phyloP scores from a whole-genome alignment of 2,329 filamentous ascomycete species.

The Botrytis tulipae region DNA sequence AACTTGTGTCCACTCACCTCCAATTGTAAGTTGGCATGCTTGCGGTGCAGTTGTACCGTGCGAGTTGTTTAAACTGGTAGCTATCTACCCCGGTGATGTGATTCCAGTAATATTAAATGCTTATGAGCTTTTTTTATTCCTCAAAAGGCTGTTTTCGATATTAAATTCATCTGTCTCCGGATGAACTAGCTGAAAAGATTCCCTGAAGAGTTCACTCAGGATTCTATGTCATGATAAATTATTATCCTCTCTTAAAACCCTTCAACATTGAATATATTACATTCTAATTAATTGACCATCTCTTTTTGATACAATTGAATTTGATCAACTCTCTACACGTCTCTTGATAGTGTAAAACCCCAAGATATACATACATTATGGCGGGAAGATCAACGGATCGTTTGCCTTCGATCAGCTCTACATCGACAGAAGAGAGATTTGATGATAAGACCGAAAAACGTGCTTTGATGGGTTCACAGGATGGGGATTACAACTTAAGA shows the following conservation, averaged over 20 bases:
- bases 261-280: neutral
- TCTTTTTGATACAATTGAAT: neutral
- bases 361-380: conserved; percentile 26
- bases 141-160: neutral
- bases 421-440: conserved; percentile 32
- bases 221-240: neutral
- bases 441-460: conserved; percentile 35
- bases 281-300: neutral
- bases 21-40: neutral
- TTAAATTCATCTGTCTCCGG: neutral
- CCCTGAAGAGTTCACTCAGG: neutral
- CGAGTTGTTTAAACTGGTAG: neutral
- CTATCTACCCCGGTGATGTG: neutral
- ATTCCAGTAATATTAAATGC: conserved; percentile 1
- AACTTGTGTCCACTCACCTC: neutral
- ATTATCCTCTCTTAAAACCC: neutral
- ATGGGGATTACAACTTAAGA: conserved; percentile 33
- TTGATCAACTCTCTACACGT: neutral
- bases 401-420: conserved; percentile 34
- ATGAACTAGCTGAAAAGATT: neutral
- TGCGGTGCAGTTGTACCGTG: neutral
- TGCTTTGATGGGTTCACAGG: conserved; percentile 19
- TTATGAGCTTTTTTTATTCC: neutral
- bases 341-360: neutral
- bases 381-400: conserved; percentile 31